Evolutionary conservation across 768 basidiomycete genomes (phyloP).

Genomic region (Suillus occidentalis): DNA sequence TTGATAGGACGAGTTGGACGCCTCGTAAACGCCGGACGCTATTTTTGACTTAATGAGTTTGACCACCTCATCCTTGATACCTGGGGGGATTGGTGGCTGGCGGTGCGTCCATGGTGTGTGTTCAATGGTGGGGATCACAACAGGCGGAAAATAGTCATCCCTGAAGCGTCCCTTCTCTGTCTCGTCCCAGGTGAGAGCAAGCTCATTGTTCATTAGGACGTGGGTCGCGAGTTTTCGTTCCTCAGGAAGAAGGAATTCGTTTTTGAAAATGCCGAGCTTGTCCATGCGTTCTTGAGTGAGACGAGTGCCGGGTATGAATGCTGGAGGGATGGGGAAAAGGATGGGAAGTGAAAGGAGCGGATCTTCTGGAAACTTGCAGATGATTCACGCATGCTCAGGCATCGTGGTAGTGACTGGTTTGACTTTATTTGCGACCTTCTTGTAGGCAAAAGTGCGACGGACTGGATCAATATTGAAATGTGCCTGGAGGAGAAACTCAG

Average conservation of each 20-base stretch:
- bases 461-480: neutral
- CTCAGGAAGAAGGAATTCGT: slow-evolving; percentile 7
- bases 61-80: too few relatives aligned
- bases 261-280: neutral
- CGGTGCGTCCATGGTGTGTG: slow-evolving; percentile 20
- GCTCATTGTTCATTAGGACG: slow-evolving; percentile 32
- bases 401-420: slow-evolving; percentile 30
- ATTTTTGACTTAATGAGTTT: too few relatives aligned
- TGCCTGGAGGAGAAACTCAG: neutral
- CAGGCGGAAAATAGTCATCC: slow-evolving; percentile 34
- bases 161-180: slow-evolving; percentile 34
- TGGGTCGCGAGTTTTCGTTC: slow-evolving; percentile 11
- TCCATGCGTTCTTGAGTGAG: neutral
- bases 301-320: neutral
- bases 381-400: slow-evolving; percentile 35
- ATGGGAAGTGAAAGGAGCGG: slow-evolving; percentile 30
- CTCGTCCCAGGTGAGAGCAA: slow-evolving; percentile 41
- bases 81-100: too few relatives aligned
- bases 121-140: slow-evolving; percentile 31
- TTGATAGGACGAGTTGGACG: too few relatives aligned
- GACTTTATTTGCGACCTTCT: slow-evolving; percentile 31
- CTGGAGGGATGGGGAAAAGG: neutral
- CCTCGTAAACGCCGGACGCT: too few relatives aligned
- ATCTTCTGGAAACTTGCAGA: slow-evolving; percentile 32
- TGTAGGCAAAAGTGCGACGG: slow-evolving; percentile 23